Percentiles rank a stretch among this genome's conserved stretches.
Conservation (phyloP, 148 eudicot species). For the Euryodendron excelsum region DNA sequence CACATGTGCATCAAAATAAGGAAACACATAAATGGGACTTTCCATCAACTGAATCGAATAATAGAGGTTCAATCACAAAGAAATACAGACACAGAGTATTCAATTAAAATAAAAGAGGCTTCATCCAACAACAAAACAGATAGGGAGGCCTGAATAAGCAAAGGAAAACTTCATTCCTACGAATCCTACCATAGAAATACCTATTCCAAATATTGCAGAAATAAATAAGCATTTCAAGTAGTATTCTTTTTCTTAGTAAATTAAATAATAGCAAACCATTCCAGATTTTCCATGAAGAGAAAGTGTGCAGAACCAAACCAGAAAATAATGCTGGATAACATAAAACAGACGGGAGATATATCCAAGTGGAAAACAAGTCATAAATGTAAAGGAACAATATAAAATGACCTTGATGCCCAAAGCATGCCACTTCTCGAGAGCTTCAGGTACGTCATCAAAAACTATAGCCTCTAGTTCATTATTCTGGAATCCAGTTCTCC, state of each 20-base stretch:
- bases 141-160: no score
- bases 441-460: conserved; percentile 86
- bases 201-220: not conserved
- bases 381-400: not conserved
- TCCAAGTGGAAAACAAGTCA: not conserved
- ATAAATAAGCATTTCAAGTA: not conserved
- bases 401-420: conserved; percentile 65
- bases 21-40: no score
- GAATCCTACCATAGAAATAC: not conserved
- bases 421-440: conserved; percentile 87
- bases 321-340: not conserved
- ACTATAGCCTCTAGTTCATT: conserved; percentile 68
- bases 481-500: conserved; percentile 83
- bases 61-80: no score
- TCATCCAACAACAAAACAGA: no score
- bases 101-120: no score
- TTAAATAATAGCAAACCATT: not conserved
- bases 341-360: not conserved
- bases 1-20: no score
- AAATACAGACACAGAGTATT: not conserved
- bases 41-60: no score
- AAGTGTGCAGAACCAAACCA: not conserved
- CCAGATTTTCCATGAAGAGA: conserved; percentile 3
- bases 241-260: not conserved
- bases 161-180: not conserved